Conservation (phyloP, 768 basidiomycete genomes). For the Astraeus odoratus region DNA sequence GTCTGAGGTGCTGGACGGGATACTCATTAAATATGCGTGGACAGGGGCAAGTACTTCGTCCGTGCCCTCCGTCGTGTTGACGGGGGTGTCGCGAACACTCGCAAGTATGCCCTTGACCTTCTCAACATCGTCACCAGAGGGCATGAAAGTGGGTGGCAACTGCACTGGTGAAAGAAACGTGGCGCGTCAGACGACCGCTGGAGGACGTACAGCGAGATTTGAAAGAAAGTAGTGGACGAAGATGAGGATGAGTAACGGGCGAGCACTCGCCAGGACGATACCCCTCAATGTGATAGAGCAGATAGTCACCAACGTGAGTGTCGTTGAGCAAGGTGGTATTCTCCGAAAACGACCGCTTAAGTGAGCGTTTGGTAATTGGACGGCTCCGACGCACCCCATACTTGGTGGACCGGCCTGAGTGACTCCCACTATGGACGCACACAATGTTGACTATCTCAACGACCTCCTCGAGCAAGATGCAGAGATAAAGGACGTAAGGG, state of each 20-base stretch:
- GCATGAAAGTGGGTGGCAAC: conserved; percentile 15
- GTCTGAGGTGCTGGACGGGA: conserved; percentile 32
- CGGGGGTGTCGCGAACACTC: conserved; percentile 52
- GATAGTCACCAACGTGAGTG: too few relatives aligned
- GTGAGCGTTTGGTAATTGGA: too few relatives aligned
- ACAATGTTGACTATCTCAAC: conserved; percentile 53
- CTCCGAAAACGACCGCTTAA: too few relatives aligned
- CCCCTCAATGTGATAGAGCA: too few relatives aligned
- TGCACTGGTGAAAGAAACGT: neutral
- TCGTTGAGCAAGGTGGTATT: too few relatives aligned
- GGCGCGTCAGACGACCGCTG: too few relatives aligned
- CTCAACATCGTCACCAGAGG: conserved; percentile 17
- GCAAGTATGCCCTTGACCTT: conserved; percentile 46
- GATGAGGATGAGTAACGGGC: too few relatives aligned
- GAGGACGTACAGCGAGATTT: too few relatives aligned
- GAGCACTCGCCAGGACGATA: too few relatives aligned
- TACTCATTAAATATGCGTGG: conserved; percentile 48
- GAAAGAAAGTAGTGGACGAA: too few relatives aligned
- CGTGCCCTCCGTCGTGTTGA: conserved; percentile 40
- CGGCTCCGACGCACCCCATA: too few relatives aligned
- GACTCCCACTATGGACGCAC: conserved; percentile 42
- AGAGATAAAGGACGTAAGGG: conserved; percentile 55
- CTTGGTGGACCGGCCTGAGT: neutral
- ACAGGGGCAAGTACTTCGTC: conserved; percentile 44
- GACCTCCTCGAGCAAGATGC: conserved; percentile 54